Percentiles rank a stretch among this genome's conserved stretches.
phyloP scores from a whole-genome alignment of 1,139 yeast species.

The Yamadazyma triangularis region DNA sequence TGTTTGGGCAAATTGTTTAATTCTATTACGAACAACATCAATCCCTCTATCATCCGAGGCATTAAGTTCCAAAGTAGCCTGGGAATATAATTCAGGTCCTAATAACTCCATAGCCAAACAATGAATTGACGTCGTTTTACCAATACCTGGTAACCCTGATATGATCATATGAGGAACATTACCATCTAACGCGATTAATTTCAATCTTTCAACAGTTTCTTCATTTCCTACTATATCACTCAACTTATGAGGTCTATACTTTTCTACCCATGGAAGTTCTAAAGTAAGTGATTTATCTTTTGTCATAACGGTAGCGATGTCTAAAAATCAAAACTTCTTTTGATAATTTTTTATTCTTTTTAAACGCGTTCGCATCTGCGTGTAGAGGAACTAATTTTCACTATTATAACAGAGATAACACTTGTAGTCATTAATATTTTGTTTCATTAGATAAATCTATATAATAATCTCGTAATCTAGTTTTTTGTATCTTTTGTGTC shows the following conservation, averaged over 20 bases:
- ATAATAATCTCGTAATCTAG: too few relatives aligned
- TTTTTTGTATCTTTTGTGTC: slow-evolving; percentile 1
- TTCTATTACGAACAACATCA: slow-evolving; percentile 45
- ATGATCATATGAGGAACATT: slow-evolving; percentile 96
- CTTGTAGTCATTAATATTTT: too few relatives aligned
- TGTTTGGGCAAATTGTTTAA: slow-evolving; percentile 63
- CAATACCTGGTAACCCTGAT: slow-evolving; percentile 94
- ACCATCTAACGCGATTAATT: slow-evolving; percentile 85
- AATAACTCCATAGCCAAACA: slow-evolving; percentile 84
- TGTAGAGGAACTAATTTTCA: too few relatives aligned
- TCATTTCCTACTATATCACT: slow-evolving; percentile 90
- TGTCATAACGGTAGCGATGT: too few relatives aligned
- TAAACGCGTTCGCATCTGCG: too few relatives aligned
- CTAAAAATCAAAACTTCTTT: too few relatives aligned
- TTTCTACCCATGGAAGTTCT: slow-evolving; percentile 79
- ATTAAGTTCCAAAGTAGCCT: slow-evolving; percentile 80
- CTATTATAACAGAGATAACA: too few relatives aligned
- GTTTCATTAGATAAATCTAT: too few relatives aligned
- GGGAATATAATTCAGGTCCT: slow-evolving; percentile 62
- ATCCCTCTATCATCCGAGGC: slow-evolving; percentile 51
- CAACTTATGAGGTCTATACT: slow-evolving; percentile 76
- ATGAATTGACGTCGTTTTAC: slow-evolving; percentile 90
- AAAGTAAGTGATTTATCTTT: slow-evolving; percentile 16
- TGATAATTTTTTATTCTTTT: too few relatives aligned
- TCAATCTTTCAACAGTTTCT: slow-evolving; percentile 81